Conservation (phyloP, 495 filamentous ascomycete species). For the Trichoderma orchidacearum region DNA sequence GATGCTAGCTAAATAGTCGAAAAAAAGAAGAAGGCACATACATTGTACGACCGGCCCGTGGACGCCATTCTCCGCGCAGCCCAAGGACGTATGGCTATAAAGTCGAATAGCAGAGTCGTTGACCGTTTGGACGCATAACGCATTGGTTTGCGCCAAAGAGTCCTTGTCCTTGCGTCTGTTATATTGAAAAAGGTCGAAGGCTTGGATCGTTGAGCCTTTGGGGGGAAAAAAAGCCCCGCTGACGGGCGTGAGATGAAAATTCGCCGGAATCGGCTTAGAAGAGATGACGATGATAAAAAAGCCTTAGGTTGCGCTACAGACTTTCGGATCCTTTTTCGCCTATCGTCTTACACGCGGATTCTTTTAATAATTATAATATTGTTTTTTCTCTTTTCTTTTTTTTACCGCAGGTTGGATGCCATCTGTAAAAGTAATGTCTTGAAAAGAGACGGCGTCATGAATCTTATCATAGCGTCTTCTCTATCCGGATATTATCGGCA, state of each 20-base stretch:
- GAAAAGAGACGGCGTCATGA: not conserved
- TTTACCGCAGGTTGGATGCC: not conserved
- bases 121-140: not conserved
- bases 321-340: not conserved
- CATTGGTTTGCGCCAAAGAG: not conserved
- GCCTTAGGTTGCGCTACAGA: not conserved
- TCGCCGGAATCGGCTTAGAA: not conserved
- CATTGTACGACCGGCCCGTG: slow-evolving; percentile 10
- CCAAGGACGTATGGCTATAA: not conserved
- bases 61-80: slow-evolving; percentile 6
- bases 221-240: not conserved
- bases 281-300: not conserved
- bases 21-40: not conserved
- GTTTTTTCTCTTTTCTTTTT: not conserved
- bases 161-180: too few relatives aligned
- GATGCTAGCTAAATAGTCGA: not conserved
- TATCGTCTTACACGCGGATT: not conserved
- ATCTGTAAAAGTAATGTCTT: not conserved
- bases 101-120: not conserved
- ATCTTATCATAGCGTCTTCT: slow-evolving; percentile 1
- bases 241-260: not conserved
- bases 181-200: too few relatives aligned
- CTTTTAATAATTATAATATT: not conserved
- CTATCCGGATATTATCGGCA: not conserved
- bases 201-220: too few relatives aligned